A percentile compares a stretch with the other conserved stretches of the same genome.
Evolutionary conservation across 805 yeast species (phyloP).

Genomic region (Candida qinlingensis): DNA sequence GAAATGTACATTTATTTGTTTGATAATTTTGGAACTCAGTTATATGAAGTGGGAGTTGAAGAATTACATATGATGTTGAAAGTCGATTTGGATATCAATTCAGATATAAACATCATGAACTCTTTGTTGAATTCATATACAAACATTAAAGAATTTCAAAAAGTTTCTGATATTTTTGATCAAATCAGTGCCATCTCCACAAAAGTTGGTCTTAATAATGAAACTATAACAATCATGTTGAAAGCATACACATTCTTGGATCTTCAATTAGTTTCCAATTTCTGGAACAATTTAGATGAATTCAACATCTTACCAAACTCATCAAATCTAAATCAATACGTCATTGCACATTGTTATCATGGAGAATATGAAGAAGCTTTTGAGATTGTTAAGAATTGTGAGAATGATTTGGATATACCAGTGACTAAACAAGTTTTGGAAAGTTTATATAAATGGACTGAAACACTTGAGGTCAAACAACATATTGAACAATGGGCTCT

Average conservation of each 20-base stretch:
- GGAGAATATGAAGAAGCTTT: constrained; percentile 56
- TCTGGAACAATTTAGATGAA: constrained; percentile 51
- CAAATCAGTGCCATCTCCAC: constrained; percentile 50
- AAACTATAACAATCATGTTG: constrained; percentile 62
- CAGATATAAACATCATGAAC: constrained; percentile 56
- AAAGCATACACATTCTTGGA: constrained; percentile 52
- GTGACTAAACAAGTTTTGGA: constrained; percentile 40
- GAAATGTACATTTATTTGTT: constrained; percentile 59
- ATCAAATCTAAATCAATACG: constrained; percentile 50
- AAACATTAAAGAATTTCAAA: constrained; percentile 47
- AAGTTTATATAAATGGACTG: constrained; percentile 41
- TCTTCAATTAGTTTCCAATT: constrained; percentile 48
- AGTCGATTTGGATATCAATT: constrained; percentile 51
- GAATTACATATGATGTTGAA: constrained; percentile 60
- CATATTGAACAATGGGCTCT: constrained; percentile 33
- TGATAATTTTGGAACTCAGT: constrained; percentile 50
- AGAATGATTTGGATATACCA: constrained; percentile 37
- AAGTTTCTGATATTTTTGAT: constrained; percentile 56
- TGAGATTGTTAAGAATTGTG: constrained; percentile 40
- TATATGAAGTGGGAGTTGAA: constrained; percentile 60
- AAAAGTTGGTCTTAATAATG: constrained; percentile 49
- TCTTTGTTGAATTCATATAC: constrained; percentile 60
- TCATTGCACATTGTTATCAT: constrained; percentile 67
- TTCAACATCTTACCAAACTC: constrained; percentile 49
- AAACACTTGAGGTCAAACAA: constrained; percentile 13